Evolutionary conservation across 1,284 basidiomycete genomes (phyloP), one percentile per base, ranked within the genome.

Genomic region (Vanrija sp.): DNA sequence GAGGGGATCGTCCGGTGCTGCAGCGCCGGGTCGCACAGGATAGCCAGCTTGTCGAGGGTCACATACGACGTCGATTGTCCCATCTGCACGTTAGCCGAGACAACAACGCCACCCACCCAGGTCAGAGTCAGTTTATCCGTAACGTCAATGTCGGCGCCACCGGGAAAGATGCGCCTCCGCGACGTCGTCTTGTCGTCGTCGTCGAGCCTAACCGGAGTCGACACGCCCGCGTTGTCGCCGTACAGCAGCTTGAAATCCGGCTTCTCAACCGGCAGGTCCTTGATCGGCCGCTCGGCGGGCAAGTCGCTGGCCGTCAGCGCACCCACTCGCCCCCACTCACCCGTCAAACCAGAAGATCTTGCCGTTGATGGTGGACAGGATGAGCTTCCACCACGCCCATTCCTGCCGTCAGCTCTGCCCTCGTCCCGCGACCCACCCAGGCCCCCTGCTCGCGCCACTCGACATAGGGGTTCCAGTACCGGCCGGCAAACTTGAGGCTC

Each of bases 401-500:
- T 73, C 71, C 70, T 71, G 42, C 14, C 23, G 19, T 45, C 31
- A 48, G 38, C 47, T n/a, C 39, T 24, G 8, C 10, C n/a, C 8
- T 2, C 24, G n/a, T 9, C 16, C 8, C 23, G 12, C 18, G 25
- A 64, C 71, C 39, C 36, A 73, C 71, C 73, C 73, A 75, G 16
- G 72, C 71, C n/a, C 78, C 78, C 60, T 79, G 78, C 57, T 80
- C 79, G 53, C 78, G 66, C 78, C 78, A 80, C 56, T 80, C 78
- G 10, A 71, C 69, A 45, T 78, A 75, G 3, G 78, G 76, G 58
- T 80, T 79, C 62, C 72, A 73, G 56, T 67, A 72, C 36, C 72
- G 52, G 20, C 72, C 72, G 6, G 70, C 70, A 48, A 67, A 73
- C 53, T 64, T 62, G 38, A 71, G 50, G 49, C 67, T 69, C 23